Evolutionary conservation across 2,329 filamentous ascomycete species (phyloP), one percentile per base, ranked within the genome.

Genomic region (Exophiala sp.): DNA sequence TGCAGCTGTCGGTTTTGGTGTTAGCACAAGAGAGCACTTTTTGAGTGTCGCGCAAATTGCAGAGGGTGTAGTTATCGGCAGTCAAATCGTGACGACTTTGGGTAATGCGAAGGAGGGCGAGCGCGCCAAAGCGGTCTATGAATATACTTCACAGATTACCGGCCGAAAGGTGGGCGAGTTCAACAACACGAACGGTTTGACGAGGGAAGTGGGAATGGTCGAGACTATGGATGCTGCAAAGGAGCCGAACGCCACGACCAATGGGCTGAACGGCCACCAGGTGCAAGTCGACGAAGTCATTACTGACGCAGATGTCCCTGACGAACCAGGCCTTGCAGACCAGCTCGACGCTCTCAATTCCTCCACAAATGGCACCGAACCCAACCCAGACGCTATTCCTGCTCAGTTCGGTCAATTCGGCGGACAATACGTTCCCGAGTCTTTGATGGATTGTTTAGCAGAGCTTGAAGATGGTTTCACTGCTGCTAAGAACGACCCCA

Each of bases 381-480:
- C 63, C 4, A 68, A 76, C 52, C 69, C 71, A 36, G 65, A 72
- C 49, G 84, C 87, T 64, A 84, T 94, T 47, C 89, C 91, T 10
- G 84, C 90, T 59, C 86, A 91, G 47, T 97, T 99, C 66, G 94
- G 94, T 62, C 88, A 96, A 69, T 99, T 95, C 62, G 94, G 94
- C 65, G 94, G 94, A 12, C 92, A 97, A 72, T 99, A 96, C 68
- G 94, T 99, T 2, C 94, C 94, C 1, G 94, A 99, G 72, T 94
- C 91, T 16, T 81, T 99, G 57, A 97, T 99, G 92, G 92, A 97
- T 75, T 97, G 92, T 69, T 77, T 99, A 55, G 86, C 86, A 0
- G 84, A 99, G 73, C 82, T 99, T 5, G 92, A 99, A 73, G 83
- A 84, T 24, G 94, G 92, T 33, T 99, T 99, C 78, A 86, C 94